Evolutionary conservation across 2,329 filamentous ascomycete species (phyloP).

Genomic region (Colletotrichum incanum): DNA sequence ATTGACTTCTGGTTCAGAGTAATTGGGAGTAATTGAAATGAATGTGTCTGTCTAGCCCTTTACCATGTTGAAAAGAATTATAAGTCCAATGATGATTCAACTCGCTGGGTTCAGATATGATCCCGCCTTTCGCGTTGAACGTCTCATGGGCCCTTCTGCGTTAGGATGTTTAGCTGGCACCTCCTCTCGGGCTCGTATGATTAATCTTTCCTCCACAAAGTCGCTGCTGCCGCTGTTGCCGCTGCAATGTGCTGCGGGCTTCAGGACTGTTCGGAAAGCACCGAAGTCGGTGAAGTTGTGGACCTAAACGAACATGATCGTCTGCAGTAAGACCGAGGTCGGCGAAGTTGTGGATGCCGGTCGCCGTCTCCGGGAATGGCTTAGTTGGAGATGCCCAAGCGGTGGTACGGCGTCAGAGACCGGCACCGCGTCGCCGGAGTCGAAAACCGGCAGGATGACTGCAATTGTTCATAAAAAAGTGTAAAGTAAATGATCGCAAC

Average conservation of each 20-base stretch:
- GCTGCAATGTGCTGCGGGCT: not conserved
- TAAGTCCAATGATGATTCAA: too few species aligned
- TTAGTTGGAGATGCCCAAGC: not conserved
- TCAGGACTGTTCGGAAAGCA: not conserved
- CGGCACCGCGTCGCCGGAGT: not conserved
- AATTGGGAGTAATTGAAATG: fast-evolving
- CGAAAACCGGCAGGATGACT: not conserved
- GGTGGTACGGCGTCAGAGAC: conserved; percentile 3
- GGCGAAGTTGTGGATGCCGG: conserved; percentile 12
- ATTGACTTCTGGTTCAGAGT: not conserved
- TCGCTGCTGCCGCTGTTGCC: not conserved
- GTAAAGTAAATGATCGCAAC: not conserved
- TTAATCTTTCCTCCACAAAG: not conserved
- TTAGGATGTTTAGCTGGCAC: too few species aligned
- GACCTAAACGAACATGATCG: conserved; percentile 1
- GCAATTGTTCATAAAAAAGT: not conserved
- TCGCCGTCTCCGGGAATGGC: not conserved
- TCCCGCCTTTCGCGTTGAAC: not conserved
- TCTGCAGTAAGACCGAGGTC: conserved; percentile 14
- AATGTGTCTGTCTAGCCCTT: not conserved
- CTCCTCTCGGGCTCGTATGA: not conserved
- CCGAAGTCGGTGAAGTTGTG: conserved; percentile 12
- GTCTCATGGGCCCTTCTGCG: not conserved
- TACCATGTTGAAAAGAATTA: too few species aligned
- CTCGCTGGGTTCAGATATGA: too few species aligned